Conservation (phyloP, 1,284 basidiomycete genomes). For the Cystobasidium sp. region DNA sequence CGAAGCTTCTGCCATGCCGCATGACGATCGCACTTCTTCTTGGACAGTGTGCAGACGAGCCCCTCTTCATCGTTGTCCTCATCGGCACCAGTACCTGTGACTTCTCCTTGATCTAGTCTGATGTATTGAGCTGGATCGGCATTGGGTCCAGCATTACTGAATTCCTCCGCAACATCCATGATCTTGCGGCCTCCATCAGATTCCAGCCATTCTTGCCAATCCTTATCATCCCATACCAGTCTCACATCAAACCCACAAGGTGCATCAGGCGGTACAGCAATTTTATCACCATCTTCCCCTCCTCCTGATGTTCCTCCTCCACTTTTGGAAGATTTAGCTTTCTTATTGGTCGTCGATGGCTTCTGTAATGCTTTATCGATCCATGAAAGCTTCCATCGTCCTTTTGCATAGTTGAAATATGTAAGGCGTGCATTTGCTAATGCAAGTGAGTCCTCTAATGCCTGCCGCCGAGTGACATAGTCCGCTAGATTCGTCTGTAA, state of each 20-base stretch:
- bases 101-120: conserved; percentile 34
- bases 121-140: conserved; percentile 11
- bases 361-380: neutral
- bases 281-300: neutral
- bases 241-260: conserved; percentile 80
- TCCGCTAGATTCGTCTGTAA: conserved; percentile 6
- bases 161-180: conserved; percentile 50
- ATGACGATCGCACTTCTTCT: conserved; percentile 75
- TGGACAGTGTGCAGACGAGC: conserved; percentile 69
- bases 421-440: conserved; percentile 8
- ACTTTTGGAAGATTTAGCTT: conserved; percentile 31
- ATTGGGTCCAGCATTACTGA: neutral
- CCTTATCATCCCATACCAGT: conserved; percentile 75
- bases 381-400: neutral
- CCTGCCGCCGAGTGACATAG: conserved; percentile 1
- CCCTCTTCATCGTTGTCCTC: conserved; percentile 57
- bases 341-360: conserved; percentile 39
- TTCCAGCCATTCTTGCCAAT: conserved; percentile 65
- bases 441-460: neutral
- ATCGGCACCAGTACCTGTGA: conserved; percentile 61
- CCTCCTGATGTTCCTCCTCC: conserved; percentile 9
- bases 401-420: neutral
- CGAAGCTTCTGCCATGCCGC: conserved; percentile 78
- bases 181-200: conserved; percentile 62
- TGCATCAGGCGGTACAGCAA: conserved; percentile 46